Percentiles rank a stretch among this genome's conserved stretches.
Conservation (phyloP, 2,329 filamentous ascomycete species). For the Sphaceloma murrayae region DNA sequence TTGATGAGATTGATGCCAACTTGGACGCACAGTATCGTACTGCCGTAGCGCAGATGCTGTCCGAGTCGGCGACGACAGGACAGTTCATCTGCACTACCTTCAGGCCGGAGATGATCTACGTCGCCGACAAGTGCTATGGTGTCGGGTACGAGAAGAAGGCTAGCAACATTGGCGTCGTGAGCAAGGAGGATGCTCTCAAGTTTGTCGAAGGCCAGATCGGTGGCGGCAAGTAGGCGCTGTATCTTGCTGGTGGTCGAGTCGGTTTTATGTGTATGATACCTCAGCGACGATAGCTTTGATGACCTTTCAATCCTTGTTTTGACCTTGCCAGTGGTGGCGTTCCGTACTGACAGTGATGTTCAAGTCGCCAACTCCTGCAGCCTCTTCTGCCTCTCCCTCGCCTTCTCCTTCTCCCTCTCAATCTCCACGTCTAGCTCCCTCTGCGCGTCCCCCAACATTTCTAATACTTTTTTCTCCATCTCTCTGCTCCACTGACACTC, state of each 20-base stretch:
- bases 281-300: background rate
- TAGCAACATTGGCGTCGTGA: slow-evolving; percentile 84
- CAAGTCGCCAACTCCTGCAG: slow-evolving; percentile 16
- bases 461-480: slow-evolving; percentile 19
- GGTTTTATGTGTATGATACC: slow-evolving; percentile 19
- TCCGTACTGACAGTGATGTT: no score
- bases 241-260: background rate
- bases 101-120: slow-evolving; percentile 87
- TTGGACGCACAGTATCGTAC: slow-evolving; percentile 96
- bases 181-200: slow-evolving; percentile 73
- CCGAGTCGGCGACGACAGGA: slow-evolving; percentile 45
- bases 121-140: slow-evolving; percentile 96
- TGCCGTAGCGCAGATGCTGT: slow-evolving; percentile 80
- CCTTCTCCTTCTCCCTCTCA: slow-evolving; percentile 17
- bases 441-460: slow-evolving; percentile 19
- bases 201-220: slow-evolving; percentile 81
- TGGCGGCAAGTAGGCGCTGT: slow-evolving; percentile 22
- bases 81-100: slow-evolving; percentile 99
- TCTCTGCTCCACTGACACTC: slow-evolving; percentile 36
- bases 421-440: slow-evolving; percentile 19
- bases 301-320: slow-evolving; percentile 8
- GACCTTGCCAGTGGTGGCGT: background rate
- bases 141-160: slow-evolving; percentile 89
- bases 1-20: slow-evolving; percentile 98
- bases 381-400: slow-evolving; percentile 18